Evolutionary conservation across 176 grass and related monocot genomes (phyloP), one percentile per base, ranked within the genome.

Genomic region (Musa troglodytarum): DNA sequence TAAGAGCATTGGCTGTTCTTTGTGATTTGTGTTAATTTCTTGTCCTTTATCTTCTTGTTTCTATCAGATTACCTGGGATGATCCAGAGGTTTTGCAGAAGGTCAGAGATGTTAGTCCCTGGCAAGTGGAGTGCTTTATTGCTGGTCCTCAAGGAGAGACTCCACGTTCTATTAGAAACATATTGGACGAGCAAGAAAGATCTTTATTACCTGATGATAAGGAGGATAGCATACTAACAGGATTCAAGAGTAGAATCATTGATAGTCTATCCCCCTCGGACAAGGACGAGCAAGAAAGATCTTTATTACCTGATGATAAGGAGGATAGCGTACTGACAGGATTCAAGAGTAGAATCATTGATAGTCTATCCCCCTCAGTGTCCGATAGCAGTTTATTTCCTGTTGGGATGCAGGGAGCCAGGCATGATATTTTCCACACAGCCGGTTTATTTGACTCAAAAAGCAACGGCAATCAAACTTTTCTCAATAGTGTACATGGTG

Each of bases 351-450:
- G 11, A 15, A 69, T 13, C 52, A 52, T 23, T 16, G 49, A 11
- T 17, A 49, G 5, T 76, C 29, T 62, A 76, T 59, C 10, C 54
- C 56, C 17, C 6, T 14, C 29, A 3, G 29, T 29, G 15, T 20
- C 71, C 50, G 16, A 34, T 71, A 19, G 24, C 68, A 59, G 19
- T 70, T 3, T 29, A 29, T 29, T 71, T 79, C 77, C 67, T 79
- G 67, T 67, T 79, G 68, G 77, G 67, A 79, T 79, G 77, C 77
- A 79, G 77, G 77, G 77, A 79, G 54, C 77, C 77, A 79, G 67
- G 77, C 67, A 79, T 59, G 53, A 71, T 59, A 54, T 17, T 25
- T 15, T 79, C n/a, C 51, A 2, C 68, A 10, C 54, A 26, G 51
- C 50, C 50, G 55, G 14, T 55, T 54, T 55, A 20, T 55, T 15